Base-by-base conservation (phyloP, 176 grass and related monocot genomes). In the Zizania latifolia region DNA sequence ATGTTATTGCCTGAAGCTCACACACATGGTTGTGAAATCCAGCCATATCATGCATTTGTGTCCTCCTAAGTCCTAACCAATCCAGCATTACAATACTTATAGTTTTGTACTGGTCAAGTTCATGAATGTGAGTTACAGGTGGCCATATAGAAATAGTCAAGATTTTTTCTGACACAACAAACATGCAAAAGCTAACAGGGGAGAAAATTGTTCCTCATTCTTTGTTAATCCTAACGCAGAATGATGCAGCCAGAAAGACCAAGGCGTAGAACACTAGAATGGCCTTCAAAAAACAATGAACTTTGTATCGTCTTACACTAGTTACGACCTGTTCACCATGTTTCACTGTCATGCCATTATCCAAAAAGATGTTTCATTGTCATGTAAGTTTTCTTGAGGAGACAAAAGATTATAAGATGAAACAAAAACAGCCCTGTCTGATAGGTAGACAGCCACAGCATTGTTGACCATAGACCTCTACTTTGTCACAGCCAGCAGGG, bases 11-110 rank as follows among this genome's bases (percentile, higher is more conserved):
- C 23, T 29, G 44, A 11, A 65, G 32, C 75, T 60, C 17, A 60
- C 32, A 62, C 40, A 17, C 61, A 75, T 68, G 40, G 21, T 81
- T 56, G 34, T 54, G 27, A 69, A 48, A 80, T 86, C 41, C 26
- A 68, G 62, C 30, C 17, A 23, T n/a, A n/a, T n/a, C n/a, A n/a
- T n/a, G n/a, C 35, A 14, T 36, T 16, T 29, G 21, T 32, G 40
- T 19, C 29, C 8, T 78, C 31, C 19, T n/a, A n/a, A n/a, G n/a
- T n/a, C n/a, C n/a, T 48, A 40, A 72, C 26, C 48, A 82, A 66
- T 66, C 12, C 29, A 50, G 3, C 16, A 46, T 23, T 59, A 23
- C 0, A 29, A 45, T 37, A 71, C 24, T 58, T 58, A n/a, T n/a
- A 36, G 29, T 39, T 24, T 61, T 68, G 45, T 50, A 31, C 15